These are phyloP conservation scores for Phaffia australis DNA, from an alignment of 768 basidiomycete species.

Conservation along the genomic window DNA sequence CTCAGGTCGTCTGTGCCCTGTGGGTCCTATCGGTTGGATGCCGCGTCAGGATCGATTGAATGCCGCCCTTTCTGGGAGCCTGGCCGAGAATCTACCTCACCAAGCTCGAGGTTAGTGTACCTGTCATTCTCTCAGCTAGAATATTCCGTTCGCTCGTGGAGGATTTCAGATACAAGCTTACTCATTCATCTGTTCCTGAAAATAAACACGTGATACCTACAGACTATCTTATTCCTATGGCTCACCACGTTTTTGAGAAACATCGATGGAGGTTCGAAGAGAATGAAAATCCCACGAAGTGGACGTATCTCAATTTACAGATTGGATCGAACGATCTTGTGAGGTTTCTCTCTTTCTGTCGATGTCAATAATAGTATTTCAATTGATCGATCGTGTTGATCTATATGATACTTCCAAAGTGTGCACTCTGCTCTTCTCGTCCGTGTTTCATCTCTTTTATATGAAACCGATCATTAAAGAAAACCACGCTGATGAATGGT, in stretches of 20 bases:
- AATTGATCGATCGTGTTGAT: not conserved
- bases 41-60: constrained; percentile 17
- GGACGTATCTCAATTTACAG: constrained; percentile 19
- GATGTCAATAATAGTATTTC: not conserved
- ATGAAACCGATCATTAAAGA: not conserved
- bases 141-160: not conserved
- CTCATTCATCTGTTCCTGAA: not conserved
- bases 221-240: constrained; percentile 23
- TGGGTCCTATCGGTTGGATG: constrained; percentile 14
- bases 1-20: constrained; percentile 16
- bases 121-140: not conserved
- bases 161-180: not conserved
- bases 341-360: not conserved
- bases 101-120: constrained; percentile 16
- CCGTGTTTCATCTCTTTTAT: not conserved
- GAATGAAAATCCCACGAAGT: not conserved
- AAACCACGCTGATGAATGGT: not conserved
- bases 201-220: not conserved
- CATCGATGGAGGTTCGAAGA: not conserved
- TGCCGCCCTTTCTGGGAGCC: constrained; percentile 20
- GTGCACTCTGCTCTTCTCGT: constrained; percentile 12
- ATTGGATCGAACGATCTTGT: constrained; percentile 24
- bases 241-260: not conserved
- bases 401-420: not conserved
- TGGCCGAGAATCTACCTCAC: constrained; percentile 18